phyloP scores from a whole-genome alignment of 1,139 yeast genomes.

The Geotrichum fermentans region DNA sequence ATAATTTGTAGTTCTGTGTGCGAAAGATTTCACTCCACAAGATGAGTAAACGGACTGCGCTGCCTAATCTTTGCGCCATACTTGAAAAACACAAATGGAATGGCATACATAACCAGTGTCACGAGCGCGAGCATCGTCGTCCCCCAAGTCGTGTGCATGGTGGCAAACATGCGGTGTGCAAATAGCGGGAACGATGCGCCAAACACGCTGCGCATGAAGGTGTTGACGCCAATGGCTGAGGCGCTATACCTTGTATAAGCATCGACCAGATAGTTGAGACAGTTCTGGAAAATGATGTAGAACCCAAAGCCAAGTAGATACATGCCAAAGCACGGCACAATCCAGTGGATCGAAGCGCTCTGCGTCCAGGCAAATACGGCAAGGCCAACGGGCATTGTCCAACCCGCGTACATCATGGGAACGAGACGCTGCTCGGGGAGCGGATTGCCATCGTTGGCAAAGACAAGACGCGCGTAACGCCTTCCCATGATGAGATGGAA shows the following conservation, averaged over 20 bases:
- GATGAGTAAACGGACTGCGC: constrained; percentile 5
- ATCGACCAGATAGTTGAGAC: constrained; percentile 64
- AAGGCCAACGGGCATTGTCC: constrained; percentile 57
- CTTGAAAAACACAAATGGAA: constrained; percentile 50
- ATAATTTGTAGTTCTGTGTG: background rate
- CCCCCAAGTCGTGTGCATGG: constrained; percentile 41
- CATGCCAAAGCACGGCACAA: constrained; percentile 69
- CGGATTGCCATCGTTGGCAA: constrained; percentile 40
- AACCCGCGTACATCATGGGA: constrained; percentile 44
- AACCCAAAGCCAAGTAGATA: constrained; percentile 50
- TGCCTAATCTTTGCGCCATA: constrained; percentile 42
- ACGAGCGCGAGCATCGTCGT: constrained; percentile 4
- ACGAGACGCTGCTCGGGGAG: constrained; percentile 60
- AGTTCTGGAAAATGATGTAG: constrained; percentile 66
- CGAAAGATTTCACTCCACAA: background rate
- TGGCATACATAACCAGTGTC: constrained; percentile 40
- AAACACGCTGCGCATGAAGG: constrained; percentile 46
- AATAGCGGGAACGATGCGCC: constrained; percentile 57
- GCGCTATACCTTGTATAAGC: constrained; percentile 68
- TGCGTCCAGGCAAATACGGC: constrained; percentile 84
- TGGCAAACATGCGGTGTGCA: constrained; percentile 46
- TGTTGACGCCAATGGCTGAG: constrained; percentile 54
- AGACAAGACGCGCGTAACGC: constrained; percentile 37
- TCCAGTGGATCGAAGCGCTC: constrained; percentile 61
- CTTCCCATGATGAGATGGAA: constrained; percentile 38